Evolutionary conservation across 169 alveolate species (phyloP).

Genomic region (Plasmodium yoelii): DNA sequence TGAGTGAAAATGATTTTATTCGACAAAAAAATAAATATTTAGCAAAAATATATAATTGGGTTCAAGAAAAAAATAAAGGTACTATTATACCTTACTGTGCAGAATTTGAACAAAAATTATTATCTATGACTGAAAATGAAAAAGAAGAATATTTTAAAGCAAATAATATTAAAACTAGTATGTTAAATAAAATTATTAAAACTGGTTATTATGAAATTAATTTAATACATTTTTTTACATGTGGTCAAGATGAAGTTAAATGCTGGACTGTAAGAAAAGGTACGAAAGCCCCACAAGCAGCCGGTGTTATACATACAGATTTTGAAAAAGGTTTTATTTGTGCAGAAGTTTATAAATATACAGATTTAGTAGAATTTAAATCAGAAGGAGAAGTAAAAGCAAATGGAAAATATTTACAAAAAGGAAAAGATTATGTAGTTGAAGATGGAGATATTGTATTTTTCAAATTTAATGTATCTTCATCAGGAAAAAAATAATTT

Average conservation of each 20-base stretch:
- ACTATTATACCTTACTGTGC: constrained; percentile 99
- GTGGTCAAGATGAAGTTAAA: constrained; percentile 99
- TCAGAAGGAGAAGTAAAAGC: constrained; percentile 93
- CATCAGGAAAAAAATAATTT: constrained; percentile 89
- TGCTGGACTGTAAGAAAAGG: constrained; percentile 99
- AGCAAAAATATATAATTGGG: constrained; percentile 97
- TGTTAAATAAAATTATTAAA: constrained; percentile 95
- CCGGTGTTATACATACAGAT: constrained; percentile 97
- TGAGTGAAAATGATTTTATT: constrained; percentile 95
- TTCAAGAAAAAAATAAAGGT: constrained; percentile 97
- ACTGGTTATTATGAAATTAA: constrained; percentile 96
- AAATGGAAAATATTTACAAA: constrained; percentile 93
- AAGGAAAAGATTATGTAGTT: constrained; percentile 97
- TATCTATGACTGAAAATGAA: constrained; percentile 91
- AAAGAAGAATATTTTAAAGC: constrained; percentile 83
- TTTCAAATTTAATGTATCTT: constrained; percentile 98
- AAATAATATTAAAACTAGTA: constrained; percentile 88
- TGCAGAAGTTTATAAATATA: constrained; percentile 96
- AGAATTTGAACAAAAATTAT: constrained; percentile 94
- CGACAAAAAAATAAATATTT: constrained; percentile 98
- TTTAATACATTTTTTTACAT: constrained; percentile 98
- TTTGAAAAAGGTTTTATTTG: constrained; percentile 99
- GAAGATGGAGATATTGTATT: constrained; percentile 97
- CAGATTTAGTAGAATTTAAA: constrained; percentile 89
- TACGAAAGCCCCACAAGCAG: constrained; percentile 97